Conservation (phyloP, 306 rosid species). For the Begonia loranthoides region DNA sequence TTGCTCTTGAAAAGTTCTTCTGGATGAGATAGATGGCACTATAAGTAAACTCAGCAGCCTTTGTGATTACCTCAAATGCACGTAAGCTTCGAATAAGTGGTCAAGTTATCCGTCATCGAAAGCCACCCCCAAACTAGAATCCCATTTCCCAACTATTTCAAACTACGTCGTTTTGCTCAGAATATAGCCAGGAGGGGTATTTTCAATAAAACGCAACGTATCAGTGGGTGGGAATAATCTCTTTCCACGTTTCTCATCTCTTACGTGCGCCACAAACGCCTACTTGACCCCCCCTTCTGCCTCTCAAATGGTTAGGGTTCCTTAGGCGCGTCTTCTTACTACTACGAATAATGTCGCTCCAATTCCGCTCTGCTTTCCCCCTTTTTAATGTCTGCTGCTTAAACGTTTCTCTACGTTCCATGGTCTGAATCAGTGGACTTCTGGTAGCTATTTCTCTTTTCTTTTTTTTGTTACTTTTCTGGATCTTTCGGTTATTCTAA, state of each 20-base stretch:
- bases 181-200: no score
- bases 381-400: conserved; percentile 7
- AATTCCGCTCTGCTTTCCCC: conserved; percentile 5
- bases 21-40: no score
- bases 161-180: no score
- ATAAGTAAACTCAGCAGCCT: no score
- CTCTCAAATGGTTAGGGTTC: conserved; percentile 59
- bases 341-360: conserved; percentile 13
- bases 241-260: neutral
- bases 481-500: no score
- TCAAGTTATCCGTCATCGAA: no score
- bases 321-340: conserved; percentile 17
- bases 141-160: no score
- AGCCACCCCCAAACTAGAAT: no score
- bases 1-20: no score
- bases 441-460: conserved; percentile 9
- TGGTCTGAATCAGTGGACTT: conserved; percentile 18
- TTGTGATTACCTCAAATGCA: no score
- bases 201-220: neutral
- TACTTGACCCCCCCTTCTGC: neutral
- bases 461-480: no score
- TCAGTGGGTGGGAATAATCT: neutral
- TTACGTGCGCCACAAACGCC: conserved; percentile 1
- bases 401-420: conserved; percentile 15
- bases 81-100: no score